Percentiles rank a stretch among this genome's conserved stretches.
phyloP scores from a whole-genome alignment of 139 green algal genomes.

The Chlamydomonas sp. region DNA sequence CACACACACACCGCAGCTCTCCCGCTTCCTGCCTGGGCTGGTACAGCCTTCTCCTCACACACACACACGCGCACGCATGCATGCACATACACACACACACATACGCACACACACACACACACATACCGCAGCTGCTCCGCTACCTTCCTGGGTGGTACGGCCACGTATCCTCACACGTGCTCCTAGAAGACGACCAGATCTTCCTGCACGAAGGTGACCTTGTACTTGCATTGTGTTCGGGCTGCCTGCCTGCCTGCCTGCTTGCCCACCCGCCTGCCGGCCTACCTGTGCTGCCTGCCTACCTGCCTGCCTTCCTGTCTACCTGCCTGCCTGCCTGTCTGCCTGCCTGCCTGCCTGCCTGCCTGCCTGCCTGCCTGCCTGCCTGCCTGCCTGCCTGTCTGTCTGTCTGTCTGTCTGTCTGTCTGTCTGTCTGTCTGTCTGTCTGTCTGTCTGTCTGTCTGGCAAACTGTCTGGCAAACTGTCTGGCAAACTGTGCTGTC shows the following conservation, averaged over 20 bases:
- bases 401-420: neutral
- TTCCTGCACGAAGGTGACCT: constrained; percentile 30
- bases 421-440: neutral
- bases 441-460: neutral
- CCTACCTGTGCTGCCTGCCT: too few species aligned
- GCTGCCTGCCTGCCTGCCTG: neutral
- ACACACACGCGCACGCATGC: too few species aligned
- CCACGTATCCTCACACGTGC: constrained; percentile 22
- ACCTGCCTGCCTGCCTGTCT: neutral
- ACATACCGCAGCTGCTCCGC: too few species aligned
- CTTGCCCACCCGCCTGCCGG: too few species aligned
- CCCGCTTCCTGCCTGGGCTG: too few species aligned
- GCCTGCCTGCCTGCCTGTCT: too few species aligned
- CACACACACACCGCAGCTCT: too few species aligned
- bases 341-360: neutral
- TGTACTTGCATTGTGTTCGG: neutral
- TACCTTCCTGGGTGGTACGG: constrained; percentile 9
- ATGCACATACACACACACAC: too few species aligned
- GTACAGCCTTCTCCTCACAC: too few species aligned
- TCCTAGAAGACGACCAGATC: constrained; percentile 41
- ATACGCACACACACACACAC: too few species aligned
- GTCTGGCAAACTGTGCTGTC: neutral
- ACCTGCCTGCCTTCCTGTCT: neutral
- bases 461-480: neutral
- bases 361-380: too few species aligned